These are phyloP conservation scores for Paecilomyces formosus DNA, from an alignment of 2,329 filamentous ascomycete species.

Conservation along the genomic window DNA sequence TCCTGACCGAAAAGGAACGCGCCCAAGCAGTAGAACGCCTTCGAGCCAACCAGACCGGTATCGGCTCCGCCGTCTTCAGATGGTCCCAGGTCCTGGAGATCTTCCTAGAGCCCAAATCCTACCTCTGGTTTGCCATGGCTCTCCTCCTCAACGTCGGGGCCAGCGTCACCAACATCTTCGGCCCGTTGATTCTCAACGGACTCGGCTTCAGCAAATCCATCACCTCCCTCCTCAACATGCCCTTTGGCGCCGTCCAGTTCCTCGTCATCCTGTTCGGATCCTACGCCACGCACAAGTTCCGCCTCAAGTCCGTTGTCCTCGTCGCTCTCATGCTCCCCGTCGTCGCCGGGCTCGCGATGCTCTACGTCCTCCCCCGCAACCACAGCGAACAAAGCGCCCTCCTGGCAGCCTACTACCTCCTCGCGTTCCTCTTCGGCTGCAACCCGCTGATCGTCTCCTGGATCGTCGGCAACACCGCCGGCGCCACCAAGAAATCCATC, in stretches of 20 bases:
- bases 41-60: constrained; percentile 44
- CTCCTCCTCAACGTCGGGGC: constrained; percentile 59
- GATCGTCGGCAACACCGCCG: constrained; percentile 63
- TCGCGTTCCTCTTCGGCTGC: constrained; percentile 59
- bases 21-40: constrained; percentile 42
- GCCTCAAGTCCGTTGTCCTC: constrained; percentile 52
- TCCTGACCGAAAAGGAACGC: constrained; percentile 41
- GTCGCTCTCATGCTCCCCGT: constrained; percentile 51
- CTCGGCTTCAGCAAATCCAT: constrained; percentile 53
- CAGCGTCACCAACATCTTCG: constrained; percentile 57
- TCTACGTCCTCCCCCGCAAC: constrained; percentile 46
- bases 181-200: constrained; percentile 54
- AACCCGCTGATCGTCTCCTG: constrained; percentile 61
- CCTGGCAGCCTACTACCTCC: constrained; percentile 57
- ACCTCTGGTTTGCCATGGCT: constrained; percentile 55
- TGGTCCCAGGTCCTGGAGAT: constrained; percentile 37
- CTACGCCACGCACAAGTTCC: constrained; percentile 50
- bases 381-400: constrained; percentile 38
- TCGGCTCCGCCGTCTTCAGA: constrained; percentile 40
- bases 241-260: constrained; percentile 57
- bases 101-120: constrained; percentile 40
- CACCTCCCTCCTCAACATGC: constrained; percentile 58
- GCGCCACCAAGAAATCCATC: constrained; percentile 59
- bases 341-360: constrained; percentile 49
- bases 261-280: constrained; percentile 53